Base-by-base conservation (phyloP, 2,329 filamentous ascomycete genomes). In the Periconia digitata region DNA sequence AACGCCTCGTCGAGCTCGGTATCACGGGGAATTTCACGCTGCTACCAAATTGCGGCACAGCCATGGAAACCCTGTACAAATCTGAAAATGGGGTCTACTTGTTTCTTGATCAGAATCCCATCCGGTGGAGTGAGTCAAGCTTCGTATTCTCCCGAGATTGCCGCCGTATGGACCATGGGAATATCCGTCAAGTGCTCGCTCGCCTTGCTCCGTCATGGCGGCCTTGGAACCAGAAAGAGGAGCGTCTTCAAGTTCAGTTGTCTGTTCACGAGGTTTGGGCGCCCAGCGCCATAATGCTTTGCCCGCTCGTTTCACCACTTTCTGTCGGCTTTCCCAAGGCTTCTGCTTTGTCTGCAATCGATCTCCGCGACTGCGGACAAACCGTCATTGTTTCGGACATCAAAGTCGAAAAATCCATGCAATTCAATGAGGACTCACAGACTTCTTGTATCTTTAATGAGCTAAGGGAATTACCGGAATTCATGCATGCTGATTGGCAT, bases 61-160 rank as follows among this genome's bases (percentile, higher is more conserved):
- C 84, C 0, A 75, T 69, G 18, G 72, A 75, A 15, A 77, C 77
- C 44, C 63, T 86, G 18, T 84, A 85, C 63, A 78, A 75, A 55
- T 76, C 52, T 43, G 15, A 46, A 21, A 32, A 58, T 42, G 59
- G 71, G 1, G 45, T 85, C 0, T 86, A 77, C 54, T 63, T 87
- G 2, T 86, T 85, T 56, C 67, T 84, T 3, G 81, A 87, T 45
- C 79, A 82, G 0, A 69, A 74, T 5, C 75, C 75, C 15, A 72
- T 78, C 29, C 77, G 77, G 0, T 62, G 76, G 22, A 63, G 74
- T 0, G 59, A 70, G 0, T 47, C 76, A 5, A 83, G 86, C 58
- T 85, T 84, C 55, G 78, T 85, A 0, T 83, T 87, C 56, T 76
- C 82, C 2, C 55, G 73, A 6, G 73, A 79, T 40, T 75, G 76